Base-by-base conservation (phyloP, 2,329 filamentous ascomycete genomes). In the Trichoderma brevicompactum region DNA sequence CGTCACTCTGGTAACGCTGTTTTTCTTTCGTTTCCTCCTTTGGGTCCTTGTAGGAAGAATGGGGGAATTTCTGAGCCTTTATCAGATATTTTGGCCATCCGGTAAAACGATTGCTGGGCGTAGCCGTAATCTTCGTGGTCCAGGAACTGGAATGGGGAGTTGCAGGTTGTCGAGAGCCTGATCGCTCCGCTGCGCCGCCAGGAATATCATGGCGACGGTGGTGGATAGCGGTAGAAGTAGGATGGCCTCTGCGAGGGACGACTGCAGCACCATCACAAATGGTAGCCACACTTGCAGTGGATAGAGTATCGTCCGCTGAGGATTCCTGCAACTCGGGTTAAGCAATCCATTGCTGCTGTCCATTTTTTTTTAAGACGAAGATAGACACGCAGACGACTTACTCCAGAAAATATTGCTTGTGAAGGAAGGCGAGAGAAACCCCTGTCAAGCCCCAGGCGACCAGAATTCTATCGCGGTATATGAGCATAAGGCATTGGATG, bases 151-250 rank as follows among this genome's bases (percentile, higher is more conserved):
- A 28, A 54, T 48, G 6, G 50, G 62, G 23, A 65, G 62, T 9
- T 46, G 28, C 15, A 63, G 36, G 38, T 63, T 34, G 28, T 48
- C 60, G 13, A 43, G 46, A 34, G 32, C 40, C 46, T 23, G 49
- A n/a, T 36, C 36, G 19, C 23, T 36, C 12, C 54, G 40, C 34
- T 58, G 43, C 40, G 62, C 43, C 44, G 54, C 54, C 36, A 65
- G 28, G 23, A 48, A 65, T 17, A 65, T 36, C n/a, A 65, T 58
- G 38, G 43, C 62, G 28, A 46, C 44, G 17, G 62, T 65, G 13
- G 32, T 65, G 19, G 62, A 56, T 19, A 65, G 23, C 8, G 62
- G 62, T 10, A 65, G 46, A 38, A 65, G 62, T n/a, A 65, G 19
- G 40, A 65, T 38, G 8, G 54, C 62, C 17, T 65, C 62, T 15